These are phyloP conservation scores for Sindora glabra DNA, from an alignment of 306 rosid genomes.

Conservation along the genomic window DNA sequence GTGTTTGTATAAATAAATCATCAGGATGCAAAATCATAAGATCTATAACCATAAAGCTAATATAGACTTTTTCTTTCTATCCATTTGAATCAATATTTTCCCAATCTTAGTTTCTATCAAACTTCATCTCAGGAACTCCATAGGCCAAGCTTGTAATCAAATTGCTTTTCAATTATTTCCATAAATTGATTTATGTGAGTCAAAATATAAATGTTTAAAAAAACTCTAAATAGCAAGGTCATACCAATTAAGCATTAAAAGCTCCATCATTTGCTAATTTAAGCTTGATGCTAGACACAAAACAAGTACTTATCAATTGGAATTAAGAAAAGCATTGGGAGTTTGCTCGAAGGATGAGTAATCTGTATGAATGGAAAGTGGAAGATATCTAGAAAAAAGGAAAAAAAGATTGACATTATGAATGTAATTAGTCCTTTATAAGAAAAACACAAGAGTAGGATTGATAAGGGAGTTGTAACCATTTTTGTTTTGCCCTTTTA, in stretches of 20 bases:
- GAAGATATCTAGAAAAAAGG: no score
- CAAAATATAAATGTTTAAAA: neutral
- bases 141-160: no score
- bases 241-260: conserved; percentile 30
- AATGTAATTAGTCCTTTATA: no score
- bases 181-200: no score
- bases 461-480: no score
- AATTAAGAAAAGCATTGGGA: conserved; percentile 8
- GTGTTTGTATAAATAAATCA: no score
- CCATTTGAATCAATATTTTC: neutral
- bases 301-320: neutral
- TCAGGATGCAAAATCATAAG: neutral
- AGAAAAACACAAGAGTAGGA: no score
- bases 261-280: conserved; percentile 19
- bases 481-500: no score
- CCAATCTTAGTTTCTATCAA: no score
- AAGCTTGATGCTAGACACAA: conserved; percentile 16
- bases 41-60: neutral
- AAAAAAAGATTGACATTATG: no score
- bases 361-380: conserved; percentile 59
- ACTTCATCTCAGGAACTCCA: no score
- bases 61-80: conserved; percentile 8
- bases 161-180: no score
- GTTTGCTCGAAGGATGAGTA: conserved; percentile 27
- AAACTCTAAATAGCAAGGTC: neutral